Base-by-base conservation (phyloP, 1,139 yeast species). In the Lodderomyces parapsilosis region DNA sequence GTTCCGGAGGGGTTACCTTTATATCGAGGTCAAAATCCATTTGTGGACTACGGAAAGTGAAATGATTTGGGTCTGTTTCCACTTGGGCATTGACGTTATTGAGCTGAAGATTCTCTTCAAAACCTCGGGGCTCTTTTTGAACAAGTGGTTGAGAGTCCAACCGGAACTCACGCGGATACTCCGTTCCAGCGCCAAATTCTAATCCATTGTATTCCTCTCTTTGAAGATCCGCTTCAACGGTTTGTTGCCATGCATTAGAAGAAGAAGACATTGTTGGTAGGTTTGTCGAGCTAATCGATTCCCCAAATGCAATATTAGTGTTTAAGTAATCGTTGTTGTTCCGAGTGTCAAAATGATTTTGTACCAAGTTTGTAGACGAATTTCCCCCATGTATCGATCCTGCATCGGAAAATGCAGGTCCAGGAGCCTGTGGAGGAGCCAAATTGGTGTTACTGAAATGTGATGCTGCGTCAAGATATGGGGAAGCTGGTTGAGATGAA, bases 381-480 rank as follows among this genome's bases (percentile, higher is more conserved):
- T 22, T 10, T 7, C 36, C 39, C 17, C 42, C 40, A 20, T 39
- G 43, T 24, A 43, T 36, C 4, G 51, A 47, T 3, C 56, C 56
- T 5, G 46, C 43, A 38, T 51, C 54, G 1, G 59, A 49, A 20
- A 43, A 49, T 8, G 50, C 48, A 27, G 45, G 40, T 8, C 33
- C 33, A n/a, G 49, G 48, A 1, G 34, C 41, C 19, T 43, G 42
- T 15, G 53, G 49, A 7, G 50, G 49, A 3, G 42, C 32, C 34
- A 50, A 36, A 34, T 44, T 43, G 45, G 65, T 54, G 15, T 47
- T 39, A 45, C 66, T 56, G 39, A 62, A 57, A 32, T 66, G 70
- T 5, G 74, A 68, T 15, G 59, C 55, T 0, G 75, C 76, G 46
- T 71, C 77, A 32, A 60, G 56, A 48, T 53, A 73, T 2, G 76